Percentiles rank a stretch among this genome's conserved stretches.
Evolutionary conservation across 2,329 filamentous ascomycete genomes (phyloP).

Genomic region (Cordyceps cicadae): DNA sequence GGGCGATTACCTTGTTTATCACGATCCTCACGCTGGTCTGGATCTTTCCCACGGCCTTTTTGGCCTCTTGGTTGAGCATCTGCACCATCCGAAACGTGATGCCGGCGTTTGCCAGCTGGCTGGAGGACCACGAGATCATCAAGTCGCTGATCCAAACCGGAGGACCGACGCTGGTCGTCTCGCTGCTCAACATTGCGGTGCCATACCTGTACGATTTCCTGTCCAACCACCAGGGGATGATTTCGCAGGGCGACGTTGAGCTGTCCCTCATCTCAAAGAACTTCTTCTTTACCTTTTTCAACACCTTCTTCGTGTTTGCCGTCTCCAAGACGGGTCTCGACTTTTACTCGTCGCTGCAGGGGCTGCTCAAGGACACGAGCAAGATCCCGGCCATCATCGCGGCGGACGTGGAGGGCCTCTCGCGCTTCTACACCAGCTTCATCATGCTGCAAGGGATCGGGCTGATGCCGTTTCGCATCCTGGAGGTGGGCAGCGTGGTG

Average conservation of each 20-base stretch:
- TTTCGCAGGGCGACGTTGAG: slow-evolving; percentile 89
- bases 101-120: slow-evolving; percentile 58
- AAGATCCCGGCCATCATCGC: slow-evolving; percentile 71
- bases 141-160: slow-evolving; percentile 78
- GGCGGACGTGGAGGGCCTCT: slow-evolving; percentile 61
- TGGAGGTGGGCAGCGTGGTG: slow-evolving; percentile 80
- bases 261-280: slow-evolving; percentile 95
- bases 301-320: slow-evolving; percentile 93
- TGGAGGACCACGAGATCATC: slow-evolving; percentile 61
- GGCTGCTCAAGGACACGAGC: slow-evolving; percentile 70
- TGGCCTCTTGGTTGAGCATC: slow-evolving; percentile 73
- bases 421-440: slow-evolving; percentile 85
- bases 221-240: slow-evolving; percentile 85
- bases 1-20: slow-evolving; percentile 78
- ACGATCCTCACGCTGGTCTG: slow-evolving; percentile 78
- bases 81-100: slow-evolving; percentile 69
- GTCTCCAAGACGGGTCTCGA: slow-evolving; percentile 74
- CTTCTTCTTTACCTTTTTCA: slow-evolving; percentile 99
- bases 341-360: slow-evolving; percentile 62
- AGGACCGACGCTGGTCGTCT: slow-evolving; percentile 75
- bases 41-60: slow-evolving; percentile 70
- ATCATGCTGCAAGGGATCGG: slow-evolving; percentile 92
- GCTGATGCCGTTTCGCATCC: slow-evolving; percentile 80
- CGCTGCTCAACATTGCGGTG: slow-evolving; percentile 78
- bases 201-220: slow-evolving; percentile 94